Evolutionary conservation across 306 rosid genomes (phyloP).

Genomic region (Senna siamea): DNA sequence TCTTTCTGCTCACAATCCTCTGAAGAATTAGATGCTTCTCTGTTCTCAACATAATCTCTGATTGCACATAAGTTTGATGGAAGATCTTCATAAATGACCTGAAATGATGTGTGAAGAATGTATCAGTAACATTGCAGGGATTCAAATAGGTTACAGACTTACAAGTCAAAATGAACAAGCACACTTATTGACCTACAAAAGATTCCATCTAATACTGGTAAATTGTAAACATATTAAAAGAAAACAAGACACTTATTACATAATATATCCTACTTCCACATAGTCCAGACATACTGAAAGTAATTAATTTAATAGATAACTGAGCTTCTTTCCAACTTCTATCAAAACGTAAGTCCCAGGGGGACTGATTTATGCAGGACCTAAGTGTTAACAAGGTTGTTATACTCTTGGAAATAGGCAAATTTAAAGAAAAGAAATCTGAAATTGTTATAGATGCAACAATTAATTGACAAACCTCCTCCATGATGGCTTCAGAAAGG

Average conservation of each 20-base stretch:
- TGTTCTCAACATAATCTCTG: slow-evolving; percentile 69
- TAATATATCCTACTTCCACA: slow-evolving; percentile 22
- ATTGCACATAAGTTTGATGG: slow-evolving; percentile 87
- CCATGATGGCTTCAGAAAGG: slow-evolving; percentile 96
- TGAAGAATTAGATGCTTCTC: slow-evolving; percentile 37
- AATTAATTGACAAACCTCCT: slow-evolving; percentile 59
- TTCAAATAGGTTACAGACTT: neutral
- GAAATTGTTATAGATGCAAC: slow-evolving; percentile 12
- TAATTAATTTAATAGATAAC: neutral
- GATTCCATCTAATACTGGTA: slow-evolving; percentile 30
- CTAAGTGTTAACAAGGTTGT: neutral
- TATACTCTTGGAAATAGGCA: slow-evolving; percentile 8
- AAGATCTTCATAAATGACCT: slow-evolving; percentile 93
- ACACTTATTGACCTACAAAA: slow-evolving; percentile 20
- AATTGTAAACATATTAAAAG: neutral
- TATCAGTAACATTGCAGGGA: slow-evolving; percentile 23
- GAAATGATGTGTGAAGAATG: slow-evolving; percentile 11
- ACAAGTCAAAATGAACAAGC: neutral
- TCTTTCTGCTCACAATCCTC: slow-evolving; percentile 42
- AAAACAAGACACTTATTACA: neutral
- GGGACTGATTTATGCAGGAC: slow-evolving; percentile 11
- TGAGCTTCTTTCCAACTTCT: slow-evolving; percentile 2
- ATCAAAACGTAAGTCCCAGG: neutral
- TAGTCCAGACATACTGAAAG: slow-evolving; percentile 1
- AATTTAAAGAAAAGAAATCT: neutral